phyloP scores from a whole-genome alignment of 805 yeast species.

The Saccharomycopsis sp. region DNA sequence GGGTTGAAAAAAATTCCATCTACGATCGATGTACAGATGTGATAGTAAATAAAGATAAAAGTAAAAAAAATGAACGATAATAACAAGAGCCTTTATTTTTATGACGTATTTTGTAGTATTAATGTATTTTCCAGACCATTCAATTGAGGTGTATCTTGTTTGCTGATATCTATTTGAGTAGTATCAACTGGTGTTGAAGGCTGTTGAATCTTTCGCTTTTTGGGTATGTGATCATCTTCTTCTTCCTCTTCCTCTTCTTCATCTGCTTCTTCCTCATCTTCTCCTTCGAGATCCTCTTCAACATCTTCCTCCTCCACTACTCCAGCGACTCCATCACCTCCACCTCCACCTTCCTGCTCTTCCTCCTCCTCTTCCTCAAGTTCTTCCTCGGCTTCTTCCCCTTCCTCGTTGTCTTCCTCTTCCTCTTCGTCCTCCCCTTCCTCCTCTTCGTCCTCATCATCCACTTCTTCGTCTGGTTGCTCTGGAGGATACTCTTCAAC shows the following conservation, averaged over 20 bases:
- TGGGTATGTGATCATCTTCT: slow-evolving; percentile 22
- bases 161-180: slow-evolving; percentile 9
- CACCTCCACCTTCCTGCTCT: slow-evolving; percentile 35
- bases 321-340: slow-evolving; percentile 35
- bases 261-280: slow-evolving; percentile 27
- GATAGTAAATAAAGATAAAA: too few relatives aligned
- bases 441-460: slow-evolving; percentile 57
- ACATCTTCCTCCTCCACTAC: slow-evolving; percentile 35
- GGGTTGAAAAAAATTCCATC: slow-evolving; percentile 7
- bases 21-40: slow-evolving; percentile 8
- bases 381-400: slow-evolving; percentile 40
- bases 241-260: slow-evolving; percentile 29
- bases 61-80: too few relatives aligned
- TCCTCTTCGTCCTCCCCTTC: slow-evolving; percentile 48
- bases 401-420: slow-evolving; percentile 40
- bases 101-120: too few relatives aligned
- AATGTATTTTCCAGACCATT: too few relatives aligned
- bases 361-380: slow-evolving; percentile 37
- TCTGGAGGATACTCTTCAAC: slow-evolving; percentile 74
- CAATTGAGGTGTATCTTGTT: not conserved
- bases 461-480: slow-evolving; percentile 56
- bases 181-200: slow-evolving; percentile 20
- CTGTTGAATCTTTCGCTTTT: slow-evolving; percentile 17
- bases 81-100: too few relatives aligned
- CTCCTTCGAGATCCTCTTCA: slow-evolving; percentile 35